phyloP scores from a whole-genome alignment of 129 eudicot species.

The Ambrosia trifida region DNA sequence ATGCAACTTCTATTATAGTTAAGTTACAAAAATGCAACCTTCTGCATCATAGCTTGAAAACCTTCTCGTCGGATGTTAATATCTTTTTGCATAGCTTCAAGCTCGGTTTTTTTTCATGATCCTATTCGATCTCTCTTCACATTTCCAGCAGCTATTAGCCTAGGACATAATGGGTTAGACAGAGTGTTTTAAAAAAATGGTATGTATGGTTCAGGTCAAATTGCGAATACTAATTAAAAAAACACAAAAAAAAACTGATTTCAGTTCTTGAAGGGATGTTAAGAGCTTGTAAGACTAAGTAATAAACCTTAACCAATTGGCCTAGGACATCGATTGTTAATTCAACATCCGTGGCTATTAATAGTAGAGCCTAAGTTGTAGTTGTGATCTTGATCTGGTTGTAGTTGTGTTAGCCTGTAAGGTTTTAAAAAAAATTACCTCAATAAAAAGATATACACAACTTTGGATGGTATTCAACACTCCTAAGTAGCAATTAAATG shows the following conservation, averaged over 20 bases:
- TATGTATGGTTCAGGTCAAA: no score
- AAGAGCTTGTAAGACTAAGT: conserved; percentile 8
- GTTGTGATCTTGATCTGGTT: conserved; percentile 78
- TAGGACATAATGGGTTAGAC: no score
- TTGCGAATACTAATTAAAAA: not conserved
- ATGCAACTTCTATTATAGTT: no score
- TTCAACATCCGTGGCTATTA: conserved; percentile 70
- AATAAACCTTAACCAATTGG: conserved; percentile 66
- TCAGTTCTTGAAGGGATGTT: conserved; percentile 20
- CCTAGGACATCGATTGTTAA: conserved; percentile 75
- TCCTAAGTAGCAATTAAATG: not conserved
- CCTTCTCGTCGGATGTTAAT: no score
- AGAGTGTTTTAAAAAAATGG: no score
- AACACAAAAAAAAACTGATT: not conserved
- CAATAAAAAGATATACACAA: conserved; percentile 4
- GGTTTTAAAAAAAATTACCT: not conserved
- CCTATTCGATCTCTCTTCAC: no score
- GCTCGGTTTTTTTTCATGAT: no score
- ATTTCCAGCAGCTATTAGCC: no score
- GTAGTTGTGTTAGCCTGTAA: not conserved
- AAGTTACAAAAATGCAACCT: no score
- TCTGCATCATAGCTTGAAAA: no score
- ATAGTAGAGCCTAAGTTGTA: conserved; percentile 80
- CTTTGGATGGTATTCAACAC: not conserved
- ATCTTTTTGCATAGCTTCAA: no score